These are phyloP conservation scores for Rhododendron ovatum DNA, from an alignment of 148 eudicot genomes.

Conservation along the genomic window DNA sequence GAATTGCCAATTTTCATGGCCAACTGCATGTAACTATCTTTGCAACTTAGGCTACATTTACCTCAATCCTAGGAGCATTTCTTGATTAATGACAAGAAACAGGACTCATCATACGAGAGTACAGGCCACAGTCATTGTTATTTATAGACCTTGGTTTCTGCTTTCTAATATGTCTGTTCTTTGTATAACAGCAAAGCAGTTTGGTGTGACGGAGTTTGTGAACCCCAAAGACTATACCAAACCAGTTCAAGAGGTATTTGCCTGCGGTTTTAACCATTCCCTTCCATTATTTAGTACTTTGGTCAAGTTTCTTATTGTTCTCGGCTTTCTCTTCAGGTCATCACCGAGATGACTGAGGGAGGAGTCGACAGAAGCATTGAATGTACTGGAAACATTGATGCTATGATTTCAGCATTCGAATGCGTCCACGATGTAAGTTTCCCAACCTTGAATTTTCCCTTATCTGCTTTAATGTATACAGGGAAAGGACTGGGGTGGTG, in stretches of 20 bases:
- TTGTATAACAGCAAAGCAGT: slow-evolving; percentile 39
- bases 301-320: neutral
- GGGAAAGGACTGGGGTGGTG: neutral
- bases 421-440: slow-evolving; percentile 51
- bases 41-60: neutral
- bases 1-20: too few relatives aligned
- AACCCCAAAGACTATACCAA: slow-evolving; percentile 48
- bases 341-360: slow-evolving; percentile 18
- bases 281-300: too few relatives aligned
- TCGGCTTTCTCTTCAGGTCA: slow-evolving; percentile 19
- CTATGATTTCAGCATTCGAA: slow-evolving; percentile 66
- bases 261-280: slow-evolving; percentile 15
- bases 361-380: slow-evolving; percentile 56
- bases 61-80: neutral
- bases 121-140: neutral
- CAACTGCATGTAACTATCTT: too few relatives aligned
- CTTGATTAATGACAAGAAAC: too few relatives aligned
- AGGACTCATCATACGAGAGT: neutral
- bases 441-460: too few relatives aligned
- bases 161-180: neutral
- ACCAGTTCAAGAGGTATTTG: slow-evolving; percentile 66
- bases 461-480: neutral
- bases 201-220: slow-evolving; percentile 49
- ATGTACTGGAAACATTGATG: slow-evolving; percentile 52
- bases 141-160: neutral